These are phyloP conservation scores for Venturia asperata DNA, from an alignment of 2,329 filamentous ascomycete species.

Conservation along the genomic window DNA sequence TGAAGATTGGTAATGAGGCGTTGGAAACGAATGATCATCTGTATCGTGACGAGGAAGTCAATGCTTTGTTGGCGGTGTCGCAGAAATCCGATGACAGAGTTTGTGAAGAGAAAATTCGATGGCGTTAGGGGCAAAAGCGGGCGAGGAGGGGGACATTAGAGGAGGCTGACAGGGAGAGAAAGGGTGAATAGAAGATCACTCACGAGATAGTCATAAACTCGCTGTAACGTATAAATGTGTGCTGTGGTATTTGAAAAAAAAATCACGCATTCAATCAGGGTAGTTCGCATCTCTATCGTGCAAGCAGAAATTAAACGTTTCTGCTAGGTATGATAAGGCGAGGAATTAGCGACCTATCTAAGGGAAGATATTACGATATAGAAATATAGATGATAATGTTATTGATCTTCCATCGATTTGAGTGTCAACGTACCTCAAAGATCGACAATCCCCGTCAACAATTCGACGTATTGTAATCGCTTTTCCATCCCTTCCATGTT, in stretches of 20 bases:
- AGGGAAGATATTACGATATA: too few relatives aligned
- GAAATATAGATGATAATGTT: too few relatives aligned
- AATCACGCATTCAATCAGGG: too few relatives aligned
- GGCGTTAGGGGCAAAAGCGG: neutral
- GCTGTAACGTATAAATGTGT: too few relatives aligned
- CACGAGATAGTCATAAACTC: neutral
- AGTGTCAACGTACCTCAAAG: too few relatives aligned
- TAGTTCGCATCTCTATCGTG: too few relatives aligned
- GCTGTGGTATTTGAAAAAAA: too few relatives aligned
- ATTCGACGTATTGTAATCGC: neutral
- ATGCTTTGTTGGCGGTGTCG: neutral
- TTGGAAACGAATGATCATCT: neutral
- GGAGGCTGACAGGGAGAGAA: neutral
- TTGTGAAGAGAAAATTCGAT: neutral
- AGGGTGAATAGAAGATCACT: neutral
- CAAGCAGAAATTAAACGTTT: too few relatives aligned
- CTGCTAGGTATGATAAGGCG: too few relatives aligned
- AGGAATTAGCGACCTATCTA: too few relatives aligned
- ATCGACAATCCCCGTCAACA: too few relatives aligned
- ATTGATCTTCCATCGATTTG: too few relatives aligned
- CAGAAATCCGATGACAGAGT: neutral
- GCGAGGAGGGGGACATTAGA: neutral
- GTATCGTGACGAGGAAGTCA: neutral
- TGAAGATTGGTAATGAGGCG: neutral
- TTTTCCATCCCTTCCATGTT: neutral